These are phyloP conservation scores for Cytospora schulzeri DNA, from an alignment of 2,329 filamentous ascomycete genomes.

Conservation along the genomic window DNA sequence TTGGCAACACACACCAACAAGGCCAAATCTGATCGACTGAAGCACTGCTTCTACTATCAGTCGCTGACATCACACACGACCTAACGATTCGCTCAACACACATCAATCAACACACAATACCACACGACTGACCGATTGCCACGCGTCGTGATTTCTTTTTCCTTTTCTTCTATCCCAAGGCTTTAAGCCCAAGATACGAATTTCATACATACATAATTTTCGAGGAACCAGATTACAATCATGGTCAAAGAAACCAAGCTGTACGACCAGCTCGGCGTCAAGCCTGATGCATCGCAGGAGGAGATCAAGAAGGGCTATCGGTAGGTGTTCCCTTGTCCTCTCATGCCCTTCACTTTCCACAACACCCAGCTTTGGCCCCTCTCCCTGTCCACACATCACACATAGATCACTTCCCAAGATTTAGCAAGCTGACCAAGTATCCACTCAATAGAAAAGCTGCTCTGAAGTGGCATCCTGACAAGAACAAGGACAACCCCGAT, in stretches of 20 bases:
- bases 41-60: background rate
- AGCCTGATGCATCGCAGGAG: slow-evolving; percentile 80
- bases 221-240: slow-evolving; percentile 36
- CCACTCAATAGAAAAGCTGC: slow-evolving; percentile 69
- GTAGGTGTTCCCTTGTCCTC: slow-evolving; percentile 49
- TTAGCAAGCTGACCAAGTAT: slow-evolving; percentile 39
- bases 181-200: slow-evolving; percentile 13
- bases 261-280: slow-evolving; percentile 82
- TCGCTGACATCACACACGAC: slow-evolving; percentile 15
- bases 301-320: slow-evolving; percentile 97
- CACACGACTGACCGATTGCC: slow-evolving; percentile 8
- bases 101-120: background rate
- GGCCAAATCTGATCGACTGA: background rate
- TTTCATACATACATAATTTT: background rate
- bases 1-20: background rate
- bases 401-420: background rate
- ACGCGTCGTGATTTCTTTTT: slow-evolving; percentile 13
- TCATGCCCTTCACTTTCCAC: background rate
- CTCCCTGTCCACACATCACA: background rate
- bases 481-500: slow-evolving; percentile 88
- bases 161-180: background rate
- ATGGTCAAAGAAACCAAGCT: slow-evolving; percentile 97
- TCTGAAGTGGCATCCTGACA: slow-evolving; percentile 93
- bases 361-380: background rate
- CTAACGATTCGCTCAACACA: background rate